phyloP scores from a whole-genome alignment of 441 rosid genomes.

The Oxalis stricta region DNA sequence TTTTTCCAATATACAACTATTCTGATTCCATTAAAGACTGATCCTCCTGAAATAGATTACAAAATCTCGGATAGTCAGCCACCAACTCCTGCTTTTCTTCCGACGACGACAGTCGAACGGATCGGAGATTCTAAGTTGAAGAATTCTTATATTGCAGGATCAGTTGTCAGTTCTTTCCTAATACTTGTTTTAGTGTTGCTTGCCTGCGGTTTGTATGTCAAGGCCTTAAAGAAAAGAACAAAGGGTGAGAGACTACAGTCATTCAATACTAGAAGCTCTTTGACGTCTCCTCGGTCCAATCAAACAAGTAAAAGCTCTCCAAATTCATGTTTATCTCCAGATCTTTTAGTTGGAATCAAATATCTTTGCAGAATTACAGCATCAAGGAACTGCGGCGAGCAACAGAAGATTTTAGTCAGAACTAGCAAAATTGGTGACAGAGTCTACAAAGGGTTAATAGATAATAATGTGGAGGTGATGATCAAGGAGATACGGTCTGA shows the following conservation, averaged over 20 bases:
- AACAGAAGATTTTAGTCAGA: slow-evolving; percentile 26
- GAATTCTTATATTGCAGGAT: slow-evolving; percentile 28
- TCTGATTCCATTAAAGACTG: slow-evolving; percentile 25
- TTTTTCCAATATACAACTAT: slow-evolving; percentile 35
- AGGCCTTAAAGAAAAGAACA: slow-evolving; percentile 14
- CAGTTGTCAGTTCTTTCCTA: slow-evolving; percentile 25
- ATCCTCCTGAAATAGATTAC: slow-evolving; percentile 17
- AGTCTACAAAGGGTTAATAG: slow-evolving; percentile 21
- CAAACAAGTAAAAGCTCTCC: slow-evolving; percentile 23
- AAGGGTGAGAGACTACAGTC: slow-evolving; percentile 16
- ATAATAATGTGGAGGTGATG: slow-evolving; percentile 24
- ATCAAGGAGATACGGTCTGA: slow-evolving; percentile 33
- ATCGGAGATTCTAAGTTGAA: slow-evolving; percentile 7
- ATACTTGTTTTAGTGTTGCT: slow-evolving; percentile 13
- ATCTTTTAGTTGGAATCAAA: slow-evolving; percentile 39
- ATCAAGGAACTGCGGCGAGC: slow-evolving; percentile 26
- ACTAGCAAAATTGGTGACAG: slow-evolving; percentile 18
- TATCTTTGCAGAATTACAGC: slow-evolving; percentile 23
- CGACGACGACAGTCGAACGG: slow-evolving; percentile 16
- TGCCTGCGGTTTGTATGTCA: slow-evolving; percentile 22
- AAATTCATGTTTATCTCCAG: slow-evolving; percentile 39
- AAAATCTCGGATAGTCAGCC: slow-evolving; percentile 20
- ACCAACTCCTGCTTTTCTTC: slow-evolving; percentile 30
- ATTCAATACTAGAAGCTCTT: slow-evolving; percentile 27
- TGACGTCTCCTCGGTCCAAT: slow-evolving; percentile 20